Conservation (phyloP, 2,329 filamentous ascomycete genomes). For the Cryoendolithus antarcticus region DNA sequence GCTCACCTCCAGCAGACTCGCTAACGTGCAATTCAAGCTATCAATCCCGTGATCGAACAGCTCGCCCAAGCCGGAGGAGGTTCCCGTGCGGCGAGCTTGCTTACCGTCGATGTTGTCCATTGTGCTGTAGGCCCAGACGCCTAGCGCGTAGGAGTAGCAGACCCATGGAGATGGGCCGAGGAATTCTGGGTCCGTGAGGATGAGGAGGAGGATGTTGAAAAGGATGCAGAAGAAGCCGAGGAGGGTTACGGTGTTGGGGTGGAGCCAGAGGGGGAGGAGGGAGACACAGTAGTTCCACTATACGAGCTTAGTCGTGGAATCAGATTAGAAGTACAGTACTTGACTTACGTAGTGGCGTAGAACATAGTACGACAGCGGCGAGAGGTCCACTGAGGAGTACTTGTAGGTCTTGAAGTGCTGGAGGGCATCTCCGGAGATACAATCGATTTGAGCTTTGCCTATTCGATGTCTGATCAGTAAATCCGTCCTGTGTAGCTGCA, state of each 20-base stretch:
- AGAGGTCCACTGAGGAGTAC: conserved; percentile 95
- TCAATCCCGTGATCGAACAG: conserved; percentile 98
- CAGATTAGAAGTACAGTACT: not conserved
- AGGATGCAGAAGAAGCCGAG: conserved; percentile 92
- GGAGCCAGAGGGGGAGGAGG: conserved; percentile 85
- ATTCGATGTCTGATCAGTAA: conserved; percentile 1
- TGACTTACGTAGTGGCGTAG: conserved; percentile 77
- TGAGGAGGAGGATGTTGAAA: conserved; percentile 62
- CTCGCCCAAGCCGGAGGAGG: conserved; percentile 87
- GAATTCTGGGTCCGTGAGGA: conserved; percentile 76
- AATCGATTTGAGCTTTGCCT: conserved; percentile 27
- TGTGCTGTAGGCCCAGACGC: conserved; percentile 93
- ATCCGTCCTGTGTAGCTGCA: not conserved
- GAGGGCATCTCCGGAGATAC: conserved; percentile 78
- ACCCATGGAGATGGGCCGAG: conserved; percentile 76
- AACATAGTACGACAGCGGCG: conserved; percentile 83
- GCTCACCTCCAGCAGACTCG: conserved; percentile 77
- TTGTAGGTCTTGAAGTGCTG: conserved; percentile 90
- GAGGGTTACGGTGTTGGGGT: conserved; percentile 94
- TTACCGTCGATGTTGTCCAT: conserved; percentile 99
- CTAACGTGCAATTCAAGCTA: conserved; percentile 91
- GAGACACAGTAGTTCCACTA: conserved; percentile 97
- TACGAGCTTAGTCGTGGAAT: conserved; percentile 4
- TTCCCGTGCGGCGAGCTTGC: conserved; percentile 87
- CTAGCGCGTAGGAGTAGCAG: conserved; percentile 90